Conservation (phyloP, 2,329 filamentous ascomycete genomes). For the Cercospora canescens region DNA sequence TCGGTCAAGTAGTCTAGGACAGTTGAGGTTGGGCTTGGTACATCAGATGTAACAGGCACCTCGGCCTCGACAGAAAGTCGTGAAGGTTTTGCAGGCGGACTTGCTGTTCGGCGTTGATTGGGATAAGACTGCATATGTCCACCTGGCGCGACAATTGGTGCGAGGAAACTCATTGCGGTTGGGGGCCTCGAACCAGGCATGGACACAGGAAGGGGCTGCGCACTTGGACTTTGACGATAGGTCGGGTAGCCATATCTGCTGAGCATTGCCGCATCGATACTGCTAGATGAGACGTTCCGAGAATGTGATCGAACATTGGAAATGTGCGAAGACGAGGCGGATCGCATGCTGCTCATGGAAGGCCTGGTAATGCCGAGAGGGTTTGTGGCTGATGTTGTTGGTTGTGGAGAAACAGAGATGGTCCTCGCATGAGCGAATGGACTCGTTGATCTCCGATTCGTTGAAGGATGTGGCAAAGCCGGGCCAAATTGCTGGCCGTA, state of each 20-base stretch:
- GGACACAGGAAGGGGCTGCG: conserved; percentile 34
- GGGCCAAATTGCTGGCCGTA: conserved; percentile 32
- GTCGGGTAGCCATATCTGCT: conserved; percentile 76
- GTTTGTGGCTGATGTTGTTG: conserved; percentile 22
- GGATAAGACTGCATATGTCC: conserved; percentile 35
- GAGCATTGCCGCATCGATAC: conserved; percentile 36
- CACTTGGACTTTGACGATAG: conserved; percentile 54
- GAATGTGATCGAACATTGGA: conserved; percentile 32
- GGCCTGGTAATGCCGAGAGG: conserved; percentile 27
- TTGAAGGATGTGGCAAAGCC: conserved; percentile 16
- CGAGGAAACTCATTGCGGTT: conserved; percentile 38
- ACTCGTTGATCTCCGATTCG: conserved; percentile 30
- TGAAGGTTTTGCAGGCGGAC: conserved; percentile 46
- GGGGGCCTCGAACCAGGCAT: conserved; percentile 34
- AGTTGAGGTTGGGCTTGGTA: conserved; percentile 57
- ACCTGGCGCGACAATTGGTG: conserved; percentile 34
- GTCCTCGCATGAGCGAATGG: conserved; percentile 23
- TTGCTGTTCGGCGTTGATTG: conserved; percentile 29
- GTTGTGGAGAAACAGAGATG: conserved; percentile 19
- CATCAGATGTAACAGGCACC: conserved; percentile 33
- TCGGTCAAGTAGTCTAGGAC: conserved; percentile 76
- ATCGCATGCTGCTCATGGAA: conserved; percentile 28
- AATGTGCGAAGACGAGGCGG: conserved; percentile 31
- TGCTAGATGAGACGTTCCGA: conserved; percentile 34
- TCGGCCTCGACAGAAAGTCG: conserved; percentile 42